Evolutionary conservation across 2,329 filamentous ascomycete species (phyloP), one percentile per base, ranked within the genome.

Genomic region (Elsinoe perseae): DNA sequence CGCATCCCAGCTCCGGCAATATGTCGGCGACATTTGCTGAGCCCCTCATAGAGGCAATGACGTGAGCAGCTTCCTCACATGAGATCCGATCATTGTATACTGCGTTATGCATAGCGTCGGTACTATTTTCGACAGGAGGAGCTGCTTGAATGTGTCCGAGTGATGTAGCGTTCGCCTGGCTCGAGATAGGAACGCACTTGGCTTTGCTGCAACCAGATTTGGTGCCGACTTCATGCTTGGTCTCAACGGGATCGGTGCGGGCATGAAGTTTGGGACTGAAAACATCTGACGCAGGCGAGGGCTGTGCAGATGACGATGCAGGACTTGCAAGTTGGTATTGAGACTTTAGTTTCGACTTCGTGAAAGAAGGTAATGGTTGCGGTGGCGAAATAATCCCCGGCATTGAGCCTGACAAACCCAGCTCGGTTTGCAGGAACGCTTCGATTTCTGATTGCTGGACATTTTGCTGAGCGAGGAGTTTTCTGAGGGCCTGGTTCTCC

Each of bases 1-100:
- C 21, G 21, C 48, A 52, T 14, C 48, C 48, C n/a, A 52, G 32
- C 18, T 52, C 48, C 3, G 48, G 48, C 30, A 52, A 25, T 16
- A 52, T 52, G 16, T 52, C 48, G 3, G 10, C 9, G 1, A 30
- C 32, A 25, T 38, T 25, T 4, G 14, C 20, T 25, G 48, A 28
- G 6, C 48, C 48, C 16, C 48, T 28, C 48, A 52, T 52, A 8
- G 48, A 52, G 12, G 48, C 48, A 18, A 52, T 52, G 28, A 52
- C 48, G 4, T 52, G 48, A 12, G 48, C 48, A 32, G 48, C 48
- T 23, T 52, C 48, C 16, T 52, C 48, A 30, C 48, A 52, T 2
- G 48, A 52, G 16, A 52, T 52, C 3, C 38, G 48, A 38, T 52
- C 48, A 14, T 16, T 52, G 18, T 52, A 36, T n/a, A 38, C 48